Base-by-base conservation (phyloP, 208 protist genomes). In the Vickermania ingenoplastis region DNA sequence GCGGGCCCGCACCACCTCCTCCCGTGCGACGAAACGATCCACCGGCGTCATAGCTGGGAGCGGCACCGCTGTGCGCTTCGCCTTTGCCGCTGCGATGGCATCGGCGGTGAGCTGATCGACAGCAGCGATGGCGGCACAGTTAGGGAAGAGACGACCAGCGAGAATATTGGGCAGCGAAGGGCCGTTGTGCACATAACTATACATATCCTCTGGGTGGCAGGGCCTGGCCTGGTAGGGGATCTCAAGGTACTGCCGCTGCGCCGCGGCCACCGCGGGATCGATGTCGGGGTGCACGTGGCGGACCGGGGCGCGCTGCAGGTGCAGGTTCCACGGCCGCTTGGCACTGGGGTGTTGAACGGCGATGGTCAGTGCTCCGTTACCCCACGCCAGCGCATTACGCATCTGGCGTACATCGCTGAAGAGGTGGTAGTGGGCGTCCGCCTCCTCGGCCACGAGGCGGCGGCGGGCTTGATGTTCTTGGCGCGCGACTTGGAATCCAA, bases 21-120 rank as follows among this genome's bases (percentile, higher is more conserved):
- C 64, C 21, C 69, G 64, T 21, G 53, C 36, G 3, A 61, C 17
- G 24, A 65, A 31, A 25, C 57, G 49, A 14, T 75, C 52, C 2
- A 53, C 41, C 23, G 29, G n/a, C 36, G 5, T 51, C 30, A 61
- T 50, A 0, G 23, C 3, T 21, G 53, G 68, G 5, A 55, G 57
- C n/a, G 31, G 17, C 13, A 58, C 26, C 17, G 22, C 26, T 3
- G 2, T 24, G 11, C 41, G 5, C 13, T 24, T 17, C 29, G 13
- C 3, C 1, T 2, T 5, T 17, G 17, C 7, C 21, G 41, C 60
- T 13, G 48, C 28, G 24, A 17, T 29, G 24, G 14, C 27, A 59
- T 41, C 26, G 17, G 55, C 48, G 17, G 17, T 48, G 41, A 25
- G n/a, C 23, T 58, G 41, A 51, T 41, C 26, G 2, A 22, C 52